Evolutionary conservation across 2,329 filamentous ascomycete genomes (phyloP).

Genomic region (Byssoonygena ceratinophila): DNA sequence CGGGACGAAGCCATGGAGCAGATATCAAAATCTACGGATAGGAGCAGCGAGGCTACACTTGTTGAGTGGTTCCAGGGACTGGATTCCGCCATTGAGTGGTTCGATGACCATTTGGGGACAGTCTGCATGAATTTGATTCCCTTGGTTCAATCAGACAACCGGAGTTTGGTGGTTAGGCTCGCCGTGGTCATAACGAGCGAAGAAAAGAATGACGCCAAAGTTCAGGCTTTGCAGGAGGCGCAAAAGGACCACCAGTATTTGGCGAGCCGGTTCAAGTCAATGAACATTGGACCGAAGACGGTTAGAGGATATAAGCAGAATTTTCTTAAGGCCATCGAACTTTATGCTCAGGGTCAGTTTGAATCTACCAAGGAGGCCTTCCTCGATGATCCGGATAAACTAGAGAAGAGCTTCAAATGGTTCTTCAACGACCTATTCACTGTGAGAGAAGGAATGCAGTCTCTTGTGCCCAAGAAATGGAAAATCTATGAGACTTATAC

Average conservation of each 20-base stretch:
- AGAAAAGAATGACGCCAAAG: constrained; percentile 89
- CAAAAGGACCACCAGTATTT: constrained; percentile 94
- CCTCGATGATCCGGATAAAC: constrained; percentile 65
- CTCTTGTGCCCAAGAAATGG: constrained; percentile 92
- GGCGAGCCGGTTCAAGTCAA: constrained; percentile 84
- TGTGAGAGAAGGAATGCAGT: constrained; percentile 83
- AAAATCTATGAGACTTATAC: constrained; percentile 85
- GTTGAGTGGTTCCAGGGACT: constrained; percentile 81
- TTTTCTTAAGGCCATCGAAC: constrained; percentile 69
- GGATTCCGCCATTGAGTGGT: constrained; percentile 83
- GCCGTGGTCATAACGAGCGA: constrained; percentile 90
- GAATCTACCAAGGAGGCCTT: constrained; percentile 62
- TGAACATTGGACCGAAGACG: constrained; percentile 84
- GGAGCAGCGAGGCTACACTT: constrained; percentile 66
- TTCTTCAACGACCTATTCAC: constrained; percentile 96
- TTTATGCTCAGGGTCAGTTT: constrained; percentile 64
- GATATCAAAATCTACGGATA: constrained; percentile 66
- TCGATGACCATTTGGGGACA: constrained; percentile 85
- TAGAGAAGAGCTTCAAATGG: constrained; percentile 88
- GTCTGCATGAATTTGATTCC: constrained; percentile 84
- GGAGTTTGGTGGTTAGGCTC: constrained; percentile 78
- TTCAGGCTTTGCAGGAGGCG: constrained; percentile 83
- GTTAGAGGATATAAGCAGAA: constrained; percentile 95
- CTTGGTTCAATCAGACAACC: constrained; percentile 75
- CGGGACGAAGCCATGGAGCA: constrained; percentile 95